Evolutionary conservation across 257 asterid species (phyloP).

Genomic region (Prunella vulgaris): DNA sequence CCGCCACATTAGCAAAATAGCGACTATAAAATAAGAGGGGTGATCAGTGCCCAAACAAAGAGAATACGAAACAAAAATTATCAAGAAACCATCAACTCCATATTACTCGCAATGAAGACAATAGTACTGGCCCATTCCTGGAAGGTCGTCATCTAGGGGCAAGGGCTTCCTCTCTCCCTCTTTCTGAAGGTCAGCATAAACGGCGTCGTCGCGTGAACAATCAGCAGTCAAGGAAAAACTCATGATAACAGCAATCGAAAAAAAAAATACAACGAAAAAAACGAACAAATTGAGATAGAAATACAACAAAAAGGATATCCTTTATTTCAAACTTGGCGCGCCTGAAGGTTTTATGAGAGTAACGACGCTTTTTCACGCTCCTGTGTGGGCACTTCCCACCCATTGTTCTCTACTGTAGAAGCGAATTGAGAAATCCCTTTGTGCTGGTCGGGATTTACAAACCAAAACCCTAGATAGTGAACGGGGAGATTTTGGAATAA

Average conservation of each 20-base stretch:
- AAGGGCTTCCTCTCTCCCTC: constrained; percentile 41
- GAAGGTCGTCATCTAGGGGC: constrained; percentile 89
- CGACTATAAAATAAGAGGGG: constrained; percentile 38
- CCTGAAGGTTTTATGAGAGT: constrained; percentile 65
- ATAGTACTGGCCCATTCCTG: constrained; percentile 91
- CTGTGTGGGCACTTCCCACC: constrained; percentile 98
- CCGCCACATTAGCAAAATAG: constrained; percentile 60
- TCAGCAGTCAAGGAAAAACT: constrained; percentile 27
- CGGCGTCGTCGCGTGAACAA: constrained; percentile 64
- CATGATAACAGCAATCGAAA: background rate
- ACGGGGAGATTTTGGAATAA: background rate
- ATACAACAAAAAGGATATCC: constrained; percentile 40
- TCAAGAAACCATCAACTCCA: background rate
- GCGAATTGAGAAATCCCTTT: background rate
- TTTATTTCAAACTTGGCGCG: constrained; percentile 52
- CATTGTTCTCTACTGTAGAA: constrained; percentile 29
- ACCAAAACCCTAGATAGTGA: constrained; percentile 24
- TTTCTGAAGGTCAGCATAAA: constrained; percentile 67
- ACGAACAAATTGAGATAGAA: background rate
- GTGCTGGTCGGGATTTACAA: background rate
- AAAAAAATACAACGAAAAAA: background rate
- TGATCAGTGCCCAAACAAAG: background rate
- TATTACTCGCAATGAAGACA: constrained; percentile 90
- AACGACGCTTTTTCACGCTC: constrained; percentile 59
- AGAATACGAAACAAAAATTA: background rate